phyloP scores from a whole-genome alignment of 331 rosid genomes.

The Quercus tomentella region DNA sequence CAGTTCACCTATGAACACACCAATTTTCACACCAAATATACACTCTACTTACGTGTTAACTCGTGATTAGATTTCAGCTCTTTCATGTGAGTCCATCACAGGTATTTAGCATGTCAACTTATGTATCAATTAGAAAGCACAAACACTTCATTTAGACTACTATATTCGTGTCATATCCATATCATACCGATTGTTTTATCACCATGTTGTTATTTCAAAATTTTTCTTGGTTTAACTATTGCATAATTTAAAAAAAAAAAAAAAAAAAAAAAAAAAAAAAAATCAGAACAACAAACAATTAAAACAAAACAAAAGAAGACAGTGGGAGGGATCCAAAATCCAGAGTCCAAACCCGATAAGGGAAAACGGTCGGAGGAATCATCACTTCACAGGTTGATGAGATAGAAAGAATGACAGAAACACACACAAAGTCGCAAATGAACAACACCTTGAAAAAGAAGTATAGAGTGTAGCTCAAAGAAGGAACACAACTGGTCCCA shows the following conservation, averaged over 20 bases:
- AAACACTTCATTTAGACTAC: fast-evolving
- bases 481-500: not conserved
- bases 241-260: too few species aligned
- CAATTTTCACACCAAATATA: too few species aligned
- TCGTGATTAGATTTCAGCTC: fast-evolving
- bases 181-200: too few species aligned
- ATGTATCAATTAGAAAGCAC: fast-evolving
- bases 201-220: too few species aligned
- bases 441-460: not conserved
- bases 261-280: not conserved
- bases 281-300: not conserved
- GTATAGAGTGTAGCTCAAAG: not conserved
- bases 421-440: too few species aligned
- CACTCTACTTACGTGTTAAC: too few species aligned
- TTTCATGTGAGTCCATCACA: too few species aligned
- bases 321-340: not conserved
- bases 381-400: too few species aligned
- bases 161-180: too few species aligned
- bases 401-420: not conserved
- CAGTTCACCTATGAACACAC: fast-evolving
- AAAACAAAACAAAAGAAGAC: too few species aligned
- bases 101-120: too few species aligned
- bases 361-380: not conserved
- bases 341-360: not conserved
- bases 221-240: fast-evolving